phyloP scores from a whole-genome alignment of 2,329 filamentous ascomycete species.

The Penicillium sp. region DNA sequence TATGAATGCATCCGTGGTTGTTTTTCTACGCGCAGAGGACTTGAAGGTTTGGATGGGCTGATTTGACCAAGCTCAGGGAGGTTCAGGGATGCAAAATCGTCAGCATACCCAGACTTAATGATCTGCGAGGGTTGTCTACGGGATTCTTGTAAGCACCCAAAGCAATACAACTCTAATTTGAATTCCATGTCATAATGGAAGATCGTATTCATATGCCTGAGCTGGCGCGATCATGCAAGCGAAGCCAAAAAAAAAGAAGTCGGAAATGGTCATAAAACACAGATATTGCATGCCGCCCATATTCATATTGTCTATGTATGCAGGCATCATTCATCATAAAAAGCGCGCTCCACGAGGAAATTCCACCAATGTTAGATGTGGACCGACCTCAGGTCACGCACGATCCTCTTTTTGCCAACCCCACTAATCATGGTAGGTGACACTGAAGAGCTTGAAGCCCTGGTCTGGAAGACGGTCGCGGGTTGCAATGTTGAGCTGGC shows the following conservation, averaged over 20 bases:
- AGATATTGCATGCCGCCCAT: background rate
- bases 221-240: background rate
- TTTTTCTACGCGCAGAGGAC: too few relatives aligned
- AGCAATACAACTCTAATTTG: background rate
- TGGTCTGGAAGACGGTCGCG: background rate
- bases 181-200: background rate
- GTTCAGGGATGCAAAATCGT: too few relatives aligned
- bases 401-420: background rate
- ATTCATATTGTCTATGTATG: constrained; percentile 1
- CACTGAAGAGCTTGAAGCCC: constrained; percentile 37
- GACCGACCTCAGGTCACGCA: background rate
- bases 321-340: constrained; percentile 3
- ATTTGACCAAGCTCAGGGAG: too few relatives aligned
- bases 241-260: background rate
- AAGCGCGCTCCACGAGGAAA: background rate
- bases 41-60: too few relatives aligned
- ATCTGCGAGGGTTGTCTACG: too few relatives aligned
- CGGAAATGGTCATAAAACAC: background rate
- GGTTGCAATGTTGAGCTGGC: constrained; percentile 10
- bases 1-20: too few relatives aligned
- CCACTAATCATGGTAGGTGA: constrained; percentile 33
- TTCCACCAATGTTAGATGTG: background rate
- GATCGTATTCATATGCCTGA: background rate
- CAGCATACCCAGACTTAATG: too few relatives aligned
- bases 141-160: background rate